phyloP scores from a whole-genome alignment of 2,329 filamentous ascomycete genomes.

The Fusarium duplospermum region DNA sequence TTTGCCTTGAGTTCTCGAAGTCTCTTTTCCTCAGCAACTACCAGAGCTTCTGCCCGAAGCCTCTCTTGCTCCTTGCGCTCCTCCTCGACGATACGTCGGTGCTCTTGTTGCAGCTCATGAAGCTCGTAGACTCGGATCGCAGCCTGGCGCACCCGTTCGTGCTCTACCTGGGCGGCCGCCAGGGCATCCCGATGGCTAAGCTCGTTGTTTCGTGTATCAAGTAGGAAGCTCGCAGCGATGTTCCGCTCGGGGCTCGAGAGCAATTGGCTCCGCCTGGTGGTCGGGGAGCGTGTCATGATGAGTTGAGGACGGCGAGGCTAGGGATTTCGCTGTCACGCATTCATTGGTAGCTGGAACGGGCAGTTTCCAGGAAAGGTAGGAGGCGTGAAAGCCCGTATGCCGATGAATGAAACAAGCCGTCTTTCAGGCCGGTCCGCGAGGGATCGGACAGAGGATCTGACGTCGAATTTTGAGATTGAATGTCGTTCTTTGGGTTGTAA shows the following conservation, averaged over 20 bases:
- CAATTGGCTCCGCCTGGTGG: conserved; percentile 53
- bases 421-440: background rate
- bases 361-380: background rate
- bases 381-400: background rate
- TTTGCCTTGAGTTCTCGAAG: conserved; percentile 61
- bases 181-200: conserved; percentile 74
- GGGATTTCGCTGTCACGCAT: conserved; percentile 32
- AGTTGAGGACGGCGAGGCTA: conserved; percentile 8
- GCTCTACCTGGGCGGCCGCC: conserved; percentile 72
- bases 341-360: conserved; percentile 30
- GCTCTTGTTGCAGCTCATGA: conserved; percentile 59
- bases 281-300: conserved; percentile 59
- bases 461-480: conserved; percentile 16
- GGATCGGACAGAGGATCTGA: conserved; percentile 1
- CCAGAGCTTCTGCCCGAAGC: conserved; percentile 56
- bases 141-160: conserved; percentile 70
- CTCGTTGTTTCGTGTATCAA: conserved; percentile 71
- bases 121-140: conserved; percentile 62
- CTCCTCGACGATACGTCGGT: conserved; percentile 55
- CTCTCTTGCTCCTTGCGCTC: conserved; percentile 61
- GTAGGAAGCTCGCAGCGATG: conserved; percentile 71
- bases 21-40: conserved; percentile 60
- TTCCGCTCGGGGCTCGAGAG: conserved; percentile 56
- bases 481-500: conserved; percentile 34
- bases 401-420: background rate